Evolutionary conservation across 768 basidiomycete genomes (phyloP).

Genomic region (Pholiota molesta): DNA sequence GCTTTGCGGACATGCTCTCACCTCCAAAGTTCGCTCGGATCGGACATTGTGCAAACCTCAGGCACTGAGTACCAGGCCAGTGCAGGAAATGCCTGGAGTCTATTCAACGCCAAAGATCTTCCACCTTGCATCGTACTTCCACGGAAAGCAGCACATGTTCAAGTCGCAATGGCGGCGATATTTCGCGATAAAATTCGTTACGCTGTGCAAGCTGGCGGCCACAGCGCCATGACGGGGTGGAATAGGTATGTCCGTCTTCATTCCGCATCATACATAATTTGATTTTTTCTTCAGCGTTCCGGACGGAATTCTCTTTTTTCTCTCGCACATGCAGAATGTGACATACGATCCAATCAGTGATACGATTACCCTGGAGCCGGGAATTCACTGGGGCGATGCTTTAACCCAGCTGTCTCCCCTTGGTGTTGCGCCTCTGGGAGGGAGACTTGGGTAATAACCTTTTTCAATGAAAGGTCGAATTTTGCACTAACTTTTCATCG

Average conservation of each 20-base stretch:
- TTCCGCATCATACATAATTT: not conserved
- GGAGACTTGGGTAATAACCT: slow-evolving; percentile 34
- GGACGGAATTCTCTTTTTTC: slow-evolving; percentile 40
- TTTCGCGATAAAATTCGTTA: slow-evolving; percentile 36
- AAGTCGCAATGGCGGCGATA: slow-evolving; percentile 39
- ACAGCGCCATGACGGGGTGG: slow-evolving; percentile 46
- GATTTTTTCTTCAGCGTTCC: slow-evolving; percentile 31
- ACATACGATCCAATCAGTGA: slow-evolving; percentile 38
- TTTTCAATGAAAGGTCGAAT: not conserved
- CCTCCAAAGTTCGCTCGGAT: slow-evolving; percentile 26
- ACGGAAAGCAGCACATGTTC: slow-evolving; percentile 33
- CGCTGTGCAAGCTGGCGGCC: slow-evolving; percentile 46
- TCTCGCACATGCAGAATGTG: slow-evolving; percentile 39
- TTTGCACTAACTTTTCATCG: not conserved
- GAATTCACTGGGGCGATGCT: slow-evolving; percentile 45
- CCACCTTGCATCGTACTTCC: slow-evolving; percentile 44
- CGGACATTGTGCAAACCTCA: slow-evolving; percentile 25
- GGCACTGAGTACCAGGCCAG: slow-evolving; percentile 23
- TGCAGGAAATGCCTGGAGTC: slow-evolving; percentile 33
- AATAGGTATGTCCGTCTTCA: slow-evolving; percentile 36
- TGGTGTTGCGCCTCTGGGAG: slow-evolving; percentile 46
- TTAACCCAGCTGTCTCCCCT: slow-evolving; percentile 33
- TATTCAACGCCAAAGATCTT: slow-evolving; percentile 33
- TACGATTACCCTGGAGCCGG: slow-evolving; percentile 44
- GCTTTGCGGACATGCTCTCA: slow-evolving; percentile 23